These are phyloP conservation scores for Suhomyces anneliseae DNA, from an alignment of 1,139 yeast species.

Conservation along the genomic window DNA sequence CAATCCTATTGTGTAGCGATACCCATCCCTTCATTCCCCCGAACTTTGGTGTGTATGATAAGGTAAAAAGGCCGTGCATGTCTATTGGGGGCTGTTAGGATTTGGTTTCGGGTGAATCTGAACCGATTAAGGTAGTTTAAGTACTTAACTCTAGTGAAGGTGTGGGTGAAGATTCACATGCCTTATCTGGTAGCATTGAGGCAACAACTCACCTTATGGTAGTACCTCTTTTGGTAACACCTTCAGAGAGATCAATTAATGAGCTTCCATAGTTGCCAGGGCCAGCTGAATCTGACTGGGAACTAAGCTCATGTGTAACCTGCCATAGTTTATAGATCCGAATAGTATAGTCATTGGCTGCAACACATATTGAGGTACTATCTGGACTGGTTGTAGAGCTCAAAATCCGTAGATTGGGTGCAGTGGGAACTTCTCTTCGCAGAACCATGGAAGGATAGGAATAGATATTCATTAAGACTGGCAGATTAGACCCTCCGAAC, in stretches of 20 bases:
- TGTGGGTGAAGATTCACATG: too few relatives aligned
- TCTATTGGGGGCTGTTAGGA: too few relatives aligned
- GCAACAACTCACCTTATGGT: constrained; percentile 18
- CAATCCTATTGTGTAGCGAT: too few relatives aligned
- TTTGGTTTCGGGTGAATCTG: too few relatives aligned
- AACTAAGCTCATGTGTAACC: constrained; percentile 26
- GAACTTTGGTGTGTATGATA: too few relatives aligned
- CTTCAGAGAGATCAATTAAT: constrained; percentile 59
- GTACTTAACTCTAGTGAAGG: too few relatives aligned
- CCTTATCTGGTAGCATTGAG: not conserved
- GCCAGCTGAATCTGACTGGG: constrained; percentile 35
- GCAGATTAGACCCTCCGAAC: constrained; percentile 50
- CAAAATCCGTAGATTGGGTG: constrained; percentile 55
- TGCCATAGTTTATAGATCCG: constrained; percentile 74
- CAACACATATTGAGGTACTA: constrained; percentile 60
- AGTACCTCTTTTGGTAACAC: constrained; percentile 29
- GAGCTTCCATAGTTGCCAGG: constrained; percentile 53
- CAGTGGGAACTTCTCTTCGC: constrained; percentile 51
- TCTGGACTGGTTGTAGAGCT: constrained; percentile 71
- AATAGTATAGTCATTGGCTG: constrained; percentile 74
- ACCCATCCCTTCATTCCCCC: too few relatives aligned
- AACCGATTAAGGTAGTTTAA: not conserved
- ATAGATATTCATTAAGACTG: constrained; percentile 50
- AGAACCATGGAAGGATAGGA: constrained; percentile 64
- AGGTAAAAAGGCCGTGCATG: too few relatives aligned